Conservation (phyloP, 192 early-diverging fungal species). For the Coemansia sp. region DNA sequence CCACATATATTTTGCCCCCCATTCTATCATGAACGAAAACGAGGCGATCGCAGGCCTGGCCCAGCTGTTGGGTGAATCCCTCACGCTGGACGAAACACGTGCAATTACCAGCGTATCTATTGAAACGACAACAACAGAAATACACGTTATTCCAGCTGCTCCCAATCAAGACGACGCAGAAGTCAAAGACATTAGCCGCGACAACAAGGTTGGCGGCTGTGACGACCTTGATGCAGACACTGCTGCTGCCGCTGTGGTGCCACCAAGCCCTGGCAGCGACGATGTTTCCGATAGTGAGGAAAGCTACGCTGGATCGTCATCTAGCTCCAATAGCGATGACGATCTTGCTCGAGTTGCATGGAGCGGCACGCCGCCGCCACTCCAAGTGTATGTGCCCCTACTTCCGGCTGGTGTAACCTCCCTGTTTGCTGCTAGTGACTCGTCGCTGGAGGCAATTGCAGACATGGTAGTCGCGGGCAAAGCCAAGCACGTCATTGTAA, state of each 20-base stretch:
- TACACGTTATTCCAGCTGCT: not conserved
- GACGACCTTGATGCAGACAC: not conserved
- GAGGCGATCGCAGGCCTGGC: constrained; percentile 28
- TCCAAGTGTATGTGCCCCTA: constrained; percentile 18
- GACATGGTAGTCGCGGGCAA: constrained; percentile 21
- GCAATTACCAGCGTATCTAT: not conserved
- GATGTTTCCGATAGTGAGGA: constrained; percentile 15
- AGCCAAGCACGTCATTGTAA: constrained; percentile 70
- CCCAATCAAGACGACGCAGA: not conserved
- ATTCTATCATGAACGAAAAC: constrained; percentile 1
- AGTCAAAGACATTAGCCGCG: not conserved
- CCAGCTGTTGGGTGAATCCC: constrained; percentile 26
- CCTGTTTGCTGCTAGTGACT: constrained; percentile 15
- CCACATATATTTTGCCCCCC: not conserved
- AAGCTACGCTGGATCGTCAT: constrained; percentile 11
- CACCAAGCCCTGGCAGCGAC: not conserved
- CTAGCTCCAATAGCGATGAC: constrained; percentile 21
- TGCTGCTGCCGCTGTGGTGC: constrained; percentile 3
- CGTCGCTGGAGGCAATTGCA: constrained; percentile 39
- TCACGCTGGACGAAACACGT: constrained; percentile 15
- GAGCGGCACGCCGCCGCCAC: constrained; percentile 4
- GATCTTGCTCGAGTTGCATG: not conserved
- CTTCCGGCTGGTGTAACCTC: constrained; percentile 16
- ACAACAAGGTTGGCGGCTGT: not conserved
- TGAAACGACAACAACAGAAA: not conserved